A percentile compares a stretch with the other conserved stretches of the same genome.
Conservation (phyloP, 352 stramenopile species). For the Phytopythium chamaehyphon region DNA sequence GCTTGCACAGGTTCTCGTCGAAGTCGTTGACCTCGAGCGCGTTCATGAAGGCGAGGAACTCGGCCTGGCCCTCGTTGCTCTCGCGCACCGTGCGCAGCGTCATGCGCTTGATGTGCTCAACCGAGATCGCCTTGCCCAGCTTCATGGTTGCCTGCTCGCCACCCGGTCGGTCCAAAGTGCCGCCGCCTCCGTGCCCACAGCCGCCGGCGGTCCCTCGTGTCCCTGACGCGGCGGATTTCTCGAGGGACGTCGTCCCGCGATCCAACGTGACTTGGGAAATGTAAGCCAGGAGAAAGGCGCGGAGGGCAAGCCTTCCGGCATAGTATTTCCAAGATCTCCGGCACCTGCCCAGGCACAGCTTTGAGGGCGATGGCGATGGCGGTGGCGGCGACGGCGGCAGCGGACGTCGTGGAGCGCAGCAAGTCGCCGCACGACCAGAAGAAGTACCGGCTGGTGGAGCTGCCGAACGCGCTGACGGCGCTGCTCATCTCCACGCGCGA, state of each 20-base stretch:
- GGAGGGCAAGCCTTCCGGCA: no score
- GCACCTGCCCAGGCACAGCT: no score
- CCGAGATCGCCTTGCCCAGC: slow-evolving; percentile 70
- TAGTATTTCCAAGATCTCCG: no score
- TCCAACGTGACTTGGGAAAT: no score
- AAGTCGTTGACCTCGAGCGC: slow-evolving; percentile 82
- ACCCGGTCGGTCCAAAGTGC: background rate
- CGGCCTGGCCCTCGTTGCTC: slow-evolving; percentile 64
- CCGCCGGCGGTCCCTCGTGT: slow-evolving; percentile 1
- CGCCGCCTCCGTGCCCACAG: background rate
- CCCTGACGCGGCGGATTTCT: no score
- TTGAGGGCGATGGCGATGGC: slow-evolving; percentile 2
- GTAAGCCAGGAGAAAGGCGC: no score
- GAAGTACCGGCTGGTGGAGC: slow-evolving; percentile 77
- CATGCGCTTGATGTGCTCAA: slow-evolving; percentile 90
- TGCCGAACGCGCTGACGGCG: slow-evolving; percentile 70
- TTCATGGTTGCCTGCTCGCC: slow-evolving; percentile 49
- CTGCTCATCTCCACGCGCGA: slow-evolving; percentile 68
- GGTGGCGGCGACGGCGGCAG: background rate
- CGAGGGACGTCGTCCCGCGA: no score
- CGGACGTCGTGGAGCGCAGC: slow-evolving; percentile 47
- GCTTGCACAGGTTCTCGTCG: slow-evolving; percentile 79
- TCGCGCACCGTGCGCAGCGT: slow-evolving; percentile 83
- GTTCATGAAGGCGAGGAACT: slow-evolving; percentile 83
- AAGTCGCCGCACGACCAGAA: slow-evolving; percentile 83